Percentiles rank a stretch among this genome's conserved stretches.
Conservation (phyloP, 2,329 filamentous ascomycete genomes). For the Fusarium sterilihyphosum region DNA sequence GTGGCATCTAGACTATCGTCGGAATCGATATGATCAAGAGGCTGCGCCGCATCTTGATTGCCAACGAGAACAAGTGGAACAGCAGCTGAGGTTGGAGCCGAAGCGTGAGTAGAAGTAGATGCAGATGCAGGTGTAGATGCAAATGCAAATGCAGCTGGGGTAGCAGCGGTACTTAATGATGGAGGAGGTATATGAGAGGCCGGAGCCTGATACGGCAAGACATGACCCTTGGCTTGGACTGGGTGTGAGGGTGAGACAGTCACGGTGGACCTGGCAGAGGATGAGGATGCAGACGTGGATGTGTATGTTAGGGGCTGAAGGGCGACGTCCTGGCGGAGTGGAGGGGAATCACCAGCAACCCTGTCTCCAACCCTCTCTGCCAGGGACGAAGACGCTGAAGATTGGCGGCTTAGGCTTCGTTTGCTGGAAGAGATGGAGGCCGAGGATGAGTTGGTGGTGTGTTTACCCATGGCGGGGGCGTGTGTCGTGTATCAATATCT, state of each 20-base stretch:
- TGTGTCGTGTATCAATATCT: constrained; percentile 11
- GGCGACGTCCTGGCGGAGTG: constrained; percentile 44
- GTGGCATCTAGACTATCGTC: constrained; percentile 41
- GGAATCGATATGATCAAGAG: constrained; percentile 8
- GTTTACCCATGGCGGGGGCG: constrained; percentile 43
- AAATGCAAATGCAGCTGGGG: constrained; percentile 24
- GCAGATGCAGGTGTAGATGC: constrained; percentile 15
- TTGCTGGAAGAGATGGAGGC: constrained; percentile 28
- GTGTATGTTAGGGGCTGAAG: constrained; percentile 47
- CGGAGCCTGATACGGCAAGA: constrained; percentile 37
- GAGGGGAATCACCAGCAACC: constrained; percentile 42
- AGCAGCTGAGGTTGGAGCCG: background rate
- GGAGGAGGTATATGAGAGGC: constrained; percentile 38
- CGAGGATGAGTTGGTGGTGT: constrained; percentile 28
- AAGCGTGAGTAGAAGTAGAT: constrained; percentile 2
- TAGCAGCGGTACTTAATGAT: constrained; percentile 35
- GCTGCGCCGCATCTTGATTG: constrained; percentile 22
- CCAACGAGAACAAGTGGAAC: background rate
- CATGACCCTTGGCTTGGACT: constrained; percentile 40
- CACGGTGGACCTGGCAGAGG: constrained; percentile 41
- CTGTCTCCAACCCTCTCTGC: constrained; percentile 34
- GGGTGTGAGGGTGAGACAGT: constrained; percentile 41
- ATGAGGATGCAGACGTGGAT: constrained; percentile 36
- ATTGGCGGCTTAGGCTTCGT: constrained; percentile 36
- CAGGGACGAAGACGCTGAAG: constrained; percentile 37